Base-by-base conservation (phyloP, 345 rosid genomes). In the Eucalyptus dawsonii region DNA sequence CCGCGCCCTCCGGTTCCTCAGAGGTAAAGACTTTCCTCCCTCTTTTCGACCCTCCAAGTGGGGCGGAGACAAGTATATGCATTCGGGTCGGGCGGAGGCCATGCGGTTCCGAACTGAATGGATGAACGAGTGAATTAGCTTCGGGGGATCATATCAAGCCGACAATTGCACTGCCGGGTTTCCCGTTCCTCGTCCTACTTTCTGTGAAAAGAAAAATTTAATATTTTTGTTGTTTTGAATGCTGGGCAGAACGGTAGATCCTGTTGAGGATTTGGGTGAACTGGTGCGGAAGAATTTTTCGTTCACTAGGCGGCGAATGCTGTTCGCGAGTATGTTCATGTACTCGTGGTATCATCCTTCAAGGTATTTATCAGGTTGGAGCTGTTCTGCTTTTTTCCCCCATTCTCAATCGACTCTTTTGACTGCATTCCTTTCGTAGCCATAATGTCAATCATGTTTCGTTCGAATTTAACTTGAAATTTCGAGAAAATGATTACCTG, bases 321-420 rank as follows among this genome's bases (percentile, higher is more conserved):
- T 97, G 87, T 90, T 97, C 37, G 91, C 98, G 54, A 95, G 97
- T 92, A 49, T 94, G 37, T 88, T 93, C 93, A 49, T 96, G 94
- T 92, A 89, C 89, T 88, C 95, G 80, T 91, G 93, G 90, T 92
- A 87, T 93, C 88, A 92, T 88, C 98, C 98, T 94, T 94, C 98
- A 94, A 96, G 99, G 99, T 97, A 97, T 93, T 94, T 94, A 92
- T 93, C 98, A 97, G 99, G 99, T 97, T 91, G 89, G 99, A 95
- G 91, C 91, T 76, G 87, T 90, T 93, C 93, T 89, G 88, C 95
- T 91, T 87, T 90, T 69, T 92, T 76, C 34, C 56, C 86, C 86
- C 44, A 34, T 16, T 54, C 62, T 47, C 45, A 49, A 89, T 76
- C 15, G 29, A 11, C 15, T 40, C 85, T 76, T 76, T 76, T 22